Evolutionary conservation across 192 early-diverging fungal genomes (phyloP).

Genomic region (Fimicolochytrium jonesii): DNA sequence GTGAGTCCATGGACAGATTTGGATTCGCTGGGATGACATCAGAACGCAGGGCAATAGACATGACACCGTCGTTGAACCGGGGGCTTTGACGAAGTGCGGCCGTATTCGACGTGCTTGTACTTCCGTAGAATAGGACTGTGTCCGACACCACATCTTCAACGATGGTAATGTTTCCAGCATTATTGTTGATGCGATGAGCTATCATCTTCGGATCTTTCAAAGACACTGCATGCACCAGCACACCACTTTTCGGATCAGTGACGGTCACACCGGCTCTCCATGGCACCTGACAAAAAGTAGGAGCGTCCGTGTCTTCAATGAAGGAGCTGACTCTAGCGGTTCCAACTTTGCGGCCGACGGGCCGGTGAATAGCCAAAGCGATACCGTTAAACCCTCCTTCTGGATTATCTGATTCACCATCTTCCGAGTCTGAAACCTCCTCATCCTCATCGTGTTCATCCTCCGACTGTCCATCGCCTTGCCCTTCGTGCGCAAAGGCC

Average conservation of each 20-base stretch:
- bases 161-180: slow-evolving; percentile 32
- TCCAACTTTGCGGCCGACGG: slow-evolving; percentile 4
- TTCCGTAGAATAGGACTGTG: slow-evolving; percentile 43
- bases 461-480: neutral
- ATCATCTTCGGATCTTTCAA: slow-evolving; percentile 17
- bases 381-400: slow-evolving; percentile 35
- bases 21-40: slow-evolving; percentile 33
- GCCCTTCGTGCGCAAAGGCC: neutral
- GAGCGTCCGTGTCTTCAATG: slow-evolving; percentile 1
- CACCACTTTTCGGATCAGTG: slow-evolving; percentile 19
- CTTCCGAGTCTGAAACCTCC: neutral
- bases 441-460: slow-evolving; percentile 20
- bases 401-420: slow-evolving; percentile 2
- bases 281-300: slow-evolving; percentile 25
- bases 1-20: slow-evolving; percentile 21
- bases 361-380: slow-evolving; percentile 37
- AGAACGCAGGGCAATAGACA: slow-evolving; percentile 41
- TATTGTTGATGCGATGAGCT: slow-evolving; percentile 30
- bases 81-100: slow-evolving; percentile 33
- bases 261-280: slow-evolving; percentile 24
- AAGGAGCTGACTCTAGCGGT: neutral
- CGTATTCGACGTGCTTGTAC: slow-evolving; percentile 36
- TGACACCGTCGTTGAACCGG: slow-evolving; percentile 41
- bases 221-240: slow-evolving; percentile 19
- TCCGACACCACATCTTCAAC: slow-evolving; percentile 41